Evolutionary conservation across 768 basidiomycete genomes (phyloP).

Genomic region (Suillus variegatus): DNA sequence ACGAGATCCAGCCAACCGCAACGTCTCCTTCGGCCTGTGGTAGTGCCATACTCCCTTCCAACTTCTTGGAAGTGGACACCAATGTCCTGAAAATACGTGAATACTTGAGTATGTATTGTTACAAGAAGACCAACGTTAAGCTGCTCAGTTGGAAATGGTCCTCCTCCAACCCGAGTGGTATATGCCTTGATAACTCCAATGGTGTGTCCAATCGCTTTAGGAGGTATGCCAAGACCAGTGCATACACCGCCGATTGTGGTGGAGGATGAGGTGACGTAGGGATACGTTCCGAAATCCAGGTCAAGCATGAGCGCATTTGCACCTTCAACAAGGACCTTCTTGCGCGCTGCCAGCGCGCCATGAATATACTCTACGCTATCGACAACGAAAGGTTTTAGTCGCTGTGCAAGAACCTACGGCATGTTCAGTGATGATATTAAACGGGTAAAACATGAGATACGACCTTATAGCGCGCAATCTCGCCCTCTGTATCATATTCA

Average conservation of each 20-base stretch:
- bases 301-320: conserved; percentile 99
- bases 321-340: conserved; percentile 90
- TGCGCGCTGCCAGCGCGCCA: conserved; percentile 69
- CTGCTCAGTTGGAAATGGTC: conserved; percentile 97
- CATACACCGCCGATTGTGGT: conserved; percentile 95
- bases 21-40: conserved; percentile 89
- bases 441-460: not conserved
- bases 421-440: not conserved
- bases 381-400: conserved; percentile 84
- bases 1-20: conserved; percentile 99
- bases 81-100: conserved; percentile 50
- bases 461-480: conserved; percentile 92
- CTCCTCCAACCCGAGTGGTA: conserved; percentile 97
- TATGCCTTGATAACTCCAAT: conserved; percentile 98
- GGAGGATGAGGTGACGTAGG: conserved; percentile 93
- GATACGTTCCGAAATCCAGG: conserved; percentile 97
- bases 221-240: conserved; percentile 97
- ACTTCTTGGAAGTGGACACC: conserved; percentile 93
- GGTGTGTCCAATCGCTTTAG: conserved; percentile 79
- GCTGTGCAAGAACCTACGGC: conserved; percentile 72
- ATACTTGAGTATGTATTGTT: not conserved
- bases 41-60: conserved; percentile 88
- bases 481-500: conserved; percentile 97
- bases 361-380: conserved; percentile 90
- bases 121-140: conserved; percentile 61